Evolutionary conservation across 179 eudicot species (phyloP).

Genomic region (Silene coronaria): DNA sequence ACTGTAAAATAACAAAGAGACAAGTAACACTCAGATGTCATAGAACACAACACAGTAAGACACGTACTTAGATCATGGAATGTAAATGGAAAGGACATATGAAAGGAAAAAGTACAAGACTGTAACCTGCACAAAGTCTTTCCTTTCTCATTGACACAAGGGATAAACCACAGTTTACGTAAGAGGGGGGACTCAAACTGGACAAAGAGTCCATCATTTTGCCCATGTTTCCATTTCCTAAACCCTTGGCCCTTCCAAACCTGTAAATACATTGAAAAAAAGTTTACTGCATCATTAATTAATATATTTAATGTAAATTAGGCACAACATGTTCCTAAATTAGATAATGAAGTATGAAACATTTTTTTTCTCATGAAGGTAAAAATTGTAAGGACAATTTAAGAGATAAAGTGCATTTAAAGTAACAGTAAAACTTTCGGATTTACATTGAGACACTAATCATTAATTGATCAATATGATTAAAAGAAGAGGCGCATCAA

Average conservation of each 20-base stretch:
- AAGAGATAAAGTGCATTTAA: neutral
- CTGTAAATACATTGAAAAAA: slow-evolving; percentile 30
- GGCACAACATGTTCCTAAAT: neutral
- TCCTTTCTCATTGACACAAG: slow-evolving; percentile 74
- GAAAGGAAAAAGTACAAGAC: slow-evolving; percentile 23
- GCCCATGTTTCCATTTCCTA: slow-evolving; percentile 97
- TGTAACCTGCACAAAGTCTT: slow-evolving; percentile 77
- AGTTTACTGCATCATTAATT: neutral
- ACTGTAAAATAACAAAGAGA: neutral
- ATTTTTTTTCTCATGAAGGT: neutral
- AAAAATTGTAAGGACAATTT: neutral
- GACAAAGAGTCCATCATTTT: slow-evolving; percentile 79
- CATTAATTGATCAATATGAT: no score
- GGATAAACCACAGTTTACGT: slow-evolving; percentile 77
- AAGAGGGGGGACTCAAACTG: slow-evolving; percentile 74
- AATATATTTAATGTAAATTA: neutral
- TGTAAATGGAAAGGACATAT: neutral
- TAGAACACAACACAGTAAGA: neutral
- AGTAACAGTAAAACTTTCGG: neutral
- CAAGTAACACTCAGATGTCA: neutral
- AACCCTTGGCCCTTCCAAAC: slow-evolving; percentile 99
- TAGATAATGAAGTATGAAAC: neutral
- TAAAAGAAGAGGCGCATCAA: no score
- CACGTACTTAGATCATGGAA: neutral
- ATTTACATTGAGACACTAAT: neutral